These are phyloP conservation scores for Starmerella scarabaei DNA, from an alignment of 805 yeast genomes.

Conservation along the genomic window DNA sequence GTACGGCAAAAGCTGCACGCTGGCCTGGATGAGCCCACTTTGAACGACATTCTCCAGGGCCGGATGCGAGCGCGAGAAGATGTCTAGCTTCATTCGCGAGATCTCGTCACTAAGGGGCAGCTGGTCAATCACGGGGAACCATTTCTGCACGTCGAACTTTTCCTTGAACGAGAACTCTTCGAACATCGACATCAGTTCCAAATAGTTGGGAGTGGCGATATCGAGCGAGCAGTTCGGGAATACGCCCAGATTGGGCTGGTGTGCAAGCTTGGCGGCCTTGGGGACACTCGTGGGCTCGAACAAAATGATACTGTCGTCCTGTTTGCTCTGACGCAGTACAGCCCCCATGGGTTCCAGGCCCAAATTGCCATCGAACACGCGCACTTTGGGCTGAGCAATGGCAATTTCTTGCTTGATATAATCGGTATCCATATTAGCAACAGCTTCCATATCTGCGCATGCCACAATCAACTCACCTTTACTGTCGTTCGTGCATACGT, in stretches of 20 bases:
- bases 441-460: conserved; percentile 70
- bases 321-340: conserved; percentile 23
- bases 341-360: conserved; percentile 32
- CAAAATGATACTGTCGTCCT: conserved; percentile 23
- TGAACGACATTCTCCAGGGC: conserved; percentile 24
- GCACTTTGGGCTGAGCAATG: conserved; percentile 34
- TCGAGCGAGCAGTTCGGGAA: conserved; percentile 37
- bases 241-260: conserved; percentile 26
- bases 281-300: conserved; percentile 69
- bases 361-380: conserved; percentile 60
- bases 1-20: conserved; percentile 61
- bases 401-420: conserved; percentile 35
- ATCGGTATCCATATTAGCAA: conserved; percentile 37
- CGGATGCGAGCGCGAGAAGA: conserved; percentile 21
- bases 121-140: conserved; percentile 66
- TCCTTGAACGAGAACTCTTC: conserved; percentile 35
- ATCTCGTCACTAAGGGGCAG: conserved; percentile 33
- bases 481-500: conserved; percentile 51
- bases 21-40: conserved; percentile 42
- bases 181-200: conserved; percentile 47
- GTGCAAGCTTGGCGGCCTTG: conserved; percentile 42
- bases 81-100: conserved; percentile 22
- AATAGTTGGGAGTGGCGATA: conserved; percentile 54
- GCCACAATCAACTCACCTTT: conserved; percentile 60
- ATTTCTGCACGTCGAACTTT: conserved; percentile 41